Evolutionary conservation across 495 filamentous ascomycete species (phyloP).

Genomic region (Achaetomiella virescens): DNA sequence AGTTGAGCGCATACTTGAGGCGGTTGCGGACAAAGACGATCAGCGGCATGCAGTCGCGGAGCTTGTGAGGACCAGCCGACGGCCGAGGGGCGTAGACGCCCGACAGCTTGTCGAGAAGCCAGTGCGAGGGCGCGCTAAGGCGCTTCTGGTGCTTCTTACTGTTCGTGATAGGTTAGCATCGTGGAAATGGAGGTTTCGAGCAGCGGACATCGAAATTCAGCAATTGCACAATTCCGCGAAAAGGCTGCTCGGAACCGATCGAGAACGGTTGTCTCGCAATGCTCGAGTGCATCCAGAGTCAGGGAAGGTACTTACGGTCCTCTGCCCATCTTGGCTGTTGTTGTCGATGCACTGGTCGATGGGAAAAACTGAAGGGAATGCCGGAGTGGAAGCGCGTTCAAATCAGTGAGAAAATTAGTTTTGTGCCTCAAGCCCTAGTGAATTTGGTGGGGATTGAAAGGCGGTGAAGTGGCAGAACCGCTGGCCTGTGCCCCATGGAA

Average conservation of each 20-base stretch:
- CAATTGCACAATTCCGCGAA: background rate
- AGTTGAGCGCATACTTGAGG: constrained; percentile 99
- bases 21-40: constrained; percentile 99
- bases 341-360: constrained; percentile 30
- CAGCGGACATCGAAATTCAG: background rate
- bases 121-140: constrained; percentile 96
- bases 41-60: constrained; percentile 96
- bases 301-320: constrained; percentile 43
- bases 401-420: constrained; percentile 23
- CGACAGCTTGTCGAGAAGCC: constrained; percentile 98
- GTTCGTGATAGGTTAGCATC: constrained; percentile 24
- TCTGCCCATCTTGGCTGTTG: constrained; percentile 41
- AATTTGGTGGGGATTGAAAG: constrained; percentile 17
- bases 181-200: background rate
- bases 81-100: constrained; percentile 95
- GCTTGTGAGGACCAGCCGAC: constrained; percentile 97
- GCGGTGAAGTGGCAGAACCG: constrained; percentile 22
- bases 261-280: background rate
- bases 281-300: background rate
- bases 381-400: constrained; percentile 17
- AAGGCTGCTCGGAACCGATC: background rate
- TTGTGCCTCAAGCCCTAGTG: constrained; percentile 33
- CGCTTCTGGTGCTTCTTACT: constrained; percentile 99
- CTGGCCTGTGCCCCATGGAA: constrained; percentile 9
- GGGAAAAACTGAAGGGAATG: constrained; percentile 21